These are phyloP conservation scores for Aspergillus hancockii DNA, from an alignment of 495 filamentous ascomycete species.

Conservation along the genomic window DNA sequence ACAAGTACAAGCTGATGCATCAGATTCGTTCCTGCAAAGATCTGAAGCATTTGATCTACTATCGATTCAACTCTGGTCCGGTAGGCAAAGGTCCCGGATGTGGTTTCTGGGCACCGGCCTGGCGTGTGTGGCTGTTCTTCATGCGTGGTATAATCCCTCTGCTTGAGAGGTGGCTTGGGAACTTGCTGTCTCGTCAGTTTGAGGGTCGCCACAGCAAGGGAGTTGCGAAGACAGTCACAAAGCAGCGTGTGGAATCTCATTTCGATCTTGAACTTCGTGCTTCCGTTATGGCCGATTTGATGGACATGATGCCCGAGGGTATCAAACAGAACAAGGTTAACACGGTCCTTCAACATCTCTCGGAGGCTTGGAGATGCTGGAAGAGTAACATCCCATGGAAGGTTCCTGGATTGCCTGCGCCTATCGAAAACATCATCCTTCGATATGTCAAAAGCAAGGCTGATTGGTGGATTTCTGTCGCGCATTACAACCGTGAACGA, in stretches of 20 bases:
- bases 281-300: slow-evolving; percentile 97
- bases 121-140: slow-evolving; percentile 99
- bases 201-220: slow-evolving; percentile 99
- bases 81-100: slow-evolving; percentile 98
- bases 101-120: slow-evolving; percentile 99
- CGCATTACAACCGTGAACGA: slow-evolving; percentile 97
- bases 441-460: slow-evolving; percentile 99
- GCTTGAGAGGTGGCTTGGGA: slow-evolving; percentile 96
- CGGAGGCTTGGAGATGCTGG: slow-evolving; percentile 99
- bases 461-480: slow-evolving; percentile 99
- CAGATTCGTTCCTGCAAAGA: slow-evolving; percentile 99
- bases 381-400: slow-evolving; percentile 99
- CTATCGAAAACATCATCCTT: slow-evolving; percentile 97
- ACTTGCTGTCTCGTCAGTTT: slow-evolving; percentile 94
- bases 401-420: slow-evolving; percentile 91
- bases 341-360: slow-evolving; percentile 94
- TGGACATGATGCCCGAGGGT: slow-evolving; percentile 99
- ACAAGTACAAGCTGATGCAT: slow-evolving; percentile 99
- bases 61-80: slow-evolving; percentile 96
- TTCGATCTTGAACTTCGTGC: slow-evolving; percentile 98
- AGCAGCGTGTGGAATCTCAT: slow-evolving; percentile 98
- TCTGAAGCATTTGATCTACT: slow-evolving; percentile 98
- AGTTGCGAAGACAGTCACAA: slow-evolving; percentile 98
- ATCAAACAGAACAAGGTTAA: slow-evolving; percentile 99
- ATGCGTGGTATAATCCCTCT: slow-evolving; percentile 98